Evolutionary conservation across 306 rosid species (phyloP).

Genomic region (Cicer bijugum): DNA sequence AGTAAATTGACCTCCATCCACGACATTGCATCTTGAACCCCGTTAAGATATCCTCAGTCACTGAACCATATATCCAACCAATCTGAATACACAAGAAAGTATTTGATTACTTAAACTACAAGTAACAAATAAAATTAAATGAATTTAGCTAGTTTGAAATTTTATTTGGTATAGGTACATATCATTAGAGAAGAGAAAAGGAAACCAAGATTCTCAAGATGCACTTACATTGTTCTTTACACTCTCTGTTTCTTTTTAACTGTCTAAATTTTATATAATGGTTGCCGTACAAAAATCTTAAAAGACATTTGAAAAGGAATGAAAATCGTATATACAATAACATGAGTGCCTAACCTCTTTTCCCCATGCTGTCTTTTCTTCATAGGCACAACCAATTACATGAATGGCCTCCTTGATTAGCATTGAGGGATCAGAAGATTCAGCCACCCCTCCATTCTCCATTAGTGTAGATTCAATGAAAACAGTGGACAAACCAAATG

Average conservation of each 20-base stretch:
- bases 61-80: conserved; percentile 99
- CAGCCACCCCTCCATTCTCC: conserved; percentile 97
- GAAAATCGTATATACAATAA: not conserved
- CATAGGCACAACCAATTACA: conserved; percentile 93
- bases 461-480: conserved; percentile 94
- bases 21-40: conserved; percentile 99
- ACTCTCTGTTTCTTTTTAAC: no score
- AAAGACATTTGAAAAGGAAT: not conserved
- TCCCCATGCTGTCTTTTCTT: conserved; percentile 99
- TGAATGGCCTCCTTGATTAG: conserved; percentile 96
- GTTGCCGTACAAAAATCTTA: not conserved
- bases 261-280: no score
- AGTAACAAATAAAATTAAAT: conserved; percentile 15
- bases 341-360: conserved; percentile 69
- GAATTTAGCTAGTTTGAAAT: conserved; percentile 14
- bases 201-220: not conserved
- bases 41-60: conserved; percentile 95
- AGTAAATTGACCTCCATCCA: conserved; percentile 98
- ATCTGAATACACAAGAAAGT: conserved; percentile 59
- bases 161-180: not conserved
- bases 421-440: conserved; percentile 72
- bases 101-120: conserved; percentile 32
- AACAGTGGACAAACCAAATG: conserved; percentile 90
- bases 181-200: conserved; percentile 3
- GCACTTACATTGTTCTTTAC: not conserved